Conservation (phyloP, 163 green algal genomes). For the Trebouxiophyceae sp. region DNA sequence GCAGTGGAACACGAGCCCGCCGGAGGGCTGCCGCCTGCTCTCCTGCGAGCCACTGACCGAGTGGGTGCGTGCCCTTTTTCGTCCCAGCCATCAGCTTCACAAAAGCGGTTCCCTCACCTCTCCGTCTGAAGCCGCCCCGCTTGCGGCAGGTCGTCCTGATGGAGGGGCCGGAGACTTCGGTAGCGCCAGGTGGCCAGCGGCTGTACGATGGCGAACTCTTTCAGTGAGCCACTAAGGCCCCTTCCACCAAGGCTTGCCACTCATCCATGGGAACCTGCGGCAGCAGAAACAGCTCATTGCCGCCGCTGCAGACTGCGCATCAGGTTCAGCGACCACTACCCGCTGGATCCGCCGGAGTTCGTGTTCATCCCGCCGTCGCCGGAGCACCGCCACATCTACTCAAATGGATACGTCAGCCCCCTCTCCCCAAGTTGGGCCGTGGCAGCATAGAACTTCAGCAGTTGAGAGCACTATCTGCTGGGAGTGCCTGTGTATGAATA, state of each 20-base stretch:
- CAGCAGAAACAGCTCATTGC: too few species aligned
- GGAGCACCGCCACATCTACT: slow-evolving; percentile 64
- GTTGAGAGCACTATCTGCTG: too few species aligned
- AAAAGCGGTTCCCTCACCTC: too few species aligned
- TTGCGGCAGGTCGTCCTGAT: too few species aligned
- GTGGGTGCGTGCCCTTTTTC: slow-evolving; percentile 9
- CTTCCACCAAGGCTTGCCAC: too few species aligned
- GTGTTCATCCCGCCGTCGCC: slow-evolving; percentile 57
- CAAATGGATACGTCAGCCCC: slow-evolving; percentile 70
- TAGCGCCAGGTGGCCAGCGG: slow-evolving; percentile 21
- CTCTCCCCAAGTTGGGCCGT: too few species aligned
- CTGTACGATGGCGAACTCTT: slow-evolving; percentile 57
- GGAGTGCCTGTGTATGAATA: too few species aligned
- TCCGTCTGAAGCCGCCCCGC: too few species aligned
- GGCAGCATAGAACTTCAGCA: too few species aligned
- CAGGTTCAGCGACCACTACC: slow-evolving; percentile 62
- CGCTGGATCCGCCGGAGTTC: slow-evolving; percentile 72
- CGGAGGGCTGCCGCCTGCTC: slow-evolving; percentile 63
- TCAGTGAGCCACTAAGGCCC: too few species aligned
- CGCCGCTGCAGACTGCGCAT: slow-evolving; percentile 42
- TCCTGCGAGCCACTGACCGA: slow-evolving; percentile 50
- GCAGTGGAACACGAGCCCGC: slow-evolving; percentile 55
- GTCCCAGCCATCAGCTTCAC: too few species aligned
- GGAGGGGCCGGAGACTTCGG: slow-evolving; percentile 38
- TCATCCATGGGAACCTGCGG: too few species aligned